Percentiles rank a stretch among this genome's conserved stretches.
phyloP scores from a whole-genome alignment of 1,139 yeast genomes.

The Candida albicans region DNA sequence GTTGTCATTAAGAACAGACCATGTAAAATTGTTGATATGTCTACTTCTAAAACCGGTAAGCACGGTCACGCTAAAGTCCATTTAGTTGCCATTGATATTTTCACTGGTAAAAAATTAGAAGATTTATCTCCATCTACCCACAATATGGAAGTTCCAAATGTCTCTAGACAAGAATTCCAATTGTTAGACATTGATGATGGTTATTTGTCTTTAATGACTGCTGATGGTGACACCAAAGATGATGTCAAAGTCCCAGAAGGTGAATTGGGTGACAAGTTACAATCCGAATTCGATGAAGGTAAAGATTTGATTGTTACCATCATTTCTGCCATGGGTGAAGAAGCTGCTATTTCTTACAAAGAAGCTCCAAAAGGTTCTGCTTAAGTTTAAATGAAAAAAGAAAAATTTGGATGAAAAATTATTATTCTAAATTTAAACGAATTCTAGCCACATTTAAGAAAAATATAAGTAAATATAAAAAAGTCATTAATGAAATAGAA shows the following conservation, averaged over 20 bases:
- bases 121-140: slow-evolving; percentile 99
- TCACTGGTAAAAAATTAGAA: slow-evolving; percentile 99
- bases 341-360: slow-evolving; percentile 96
- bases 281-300: slow-evolving; percentile 93
- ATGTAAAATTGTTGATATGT: slow-evolving; percentile 99
- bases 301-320: slow-evolving; percentile 95
- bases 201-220: slow-evolving; percentile 93
- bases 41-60: slow-evolving; percentile 99
- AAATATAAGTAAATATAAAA: not conserved
- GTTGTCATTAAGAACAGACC: slow-evolving; percentile 99
- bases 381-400: slow-evolving; percentile 16
- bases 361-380: slow-evolving; percentile 77
- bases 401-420: too few relatives aligned
- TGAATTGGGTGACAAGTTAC: slow-evolving; percentile 91
- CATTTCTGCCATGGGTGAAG: slow-evolving; percentile 98
- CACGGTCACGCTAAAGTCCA: slow-evolving; percentile 99
- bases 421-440: not conserved
- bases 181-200: slow-evolving; percentile 98
- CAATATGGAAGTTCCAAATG: slow-evolving; percentile 99
- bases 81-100: slow-evolving; percentile 97
- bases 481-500: not conserved
- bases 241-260: slow-evolving; percentile 98
- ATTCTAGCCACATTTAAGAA: not conserved
- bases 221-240: slow-evolving; percentile 98
- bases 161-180: slow-evolving; percentile 91